These are phyloP conservation scores for Aspergillus ochraceus DNA, from an alignment of 2,329 filamentous ascomycete species.

Conservation along the genomic window DNA sequence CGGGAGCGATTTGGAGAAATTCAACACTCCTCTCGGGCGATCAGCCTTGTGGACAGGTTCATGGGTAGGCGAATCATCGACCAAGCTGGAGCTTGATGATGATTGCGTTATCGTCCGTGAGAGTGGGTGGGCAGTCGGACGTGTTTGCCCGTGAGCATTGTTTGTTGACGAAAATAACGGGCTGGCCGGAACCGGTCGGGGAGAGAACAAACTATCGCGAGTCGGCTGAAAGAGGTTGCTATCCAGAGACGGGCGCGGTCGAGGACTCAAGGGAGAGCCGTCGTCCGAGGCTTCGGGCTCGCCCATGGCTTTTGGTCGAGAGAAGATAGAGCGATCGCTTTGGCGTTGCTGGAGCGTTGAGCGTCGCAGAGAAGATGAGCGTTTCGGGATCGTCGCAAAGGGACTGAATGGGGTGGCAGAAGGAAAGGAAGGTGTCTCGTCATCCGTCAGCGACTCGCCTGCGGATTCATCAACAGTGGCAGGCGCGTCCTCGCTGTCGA, in stretches of 20 bases:
- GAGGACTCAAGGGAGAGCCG: slow-evolving; percentile 55
- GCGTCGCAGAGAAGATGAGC: slow-evolving; percentile 76
- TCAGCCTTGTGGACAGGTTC: slow-evolving; percentile 58
- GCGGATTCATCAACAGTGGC: slow-evolving; percentile 28
- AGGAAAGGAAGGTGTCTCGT: slow-evolving; percentile 27
- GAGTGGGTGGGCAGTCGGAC: slow-evolving; percentile 68
- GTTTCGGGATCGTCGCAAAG: slow-evolving; percentile 61
- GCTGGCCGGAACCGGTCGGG: slow-evolving; percentile 57
- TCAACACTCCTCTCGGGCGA: slow-evolving; percentile 51
- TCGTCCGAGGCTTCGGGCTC: slow-evolving; percentile 57
- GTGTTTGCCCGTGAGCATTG: slow-evolving; percentile 37
- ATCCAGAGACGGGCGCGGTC: slow-evolving; percentile 76
- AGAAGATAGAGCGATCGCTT: slow-evolving; percentile 62
- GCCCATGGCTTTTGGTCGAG: slow-evolving; percentile 34
- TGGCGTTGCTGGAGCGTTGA: slow-evolving; percentile 86
- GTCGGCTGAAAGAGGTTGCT: slow-evolving; percentile 65
- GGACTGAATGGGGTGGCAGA: slow-evolving; percentile 45
- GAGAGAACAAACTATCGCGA: slow-evolving; percentile 66
- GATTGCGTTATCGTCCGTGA: slow-evolving; percentile 86
- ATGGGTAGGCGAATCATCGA: slow-evolving; percentile 70
- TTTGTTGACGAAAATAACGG: slow-evolving; percentile 37
- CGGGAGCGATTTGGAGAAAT: slow-evolving; percentile 76
- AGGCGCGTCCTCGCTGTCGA: slow-evolving; percentile 54
- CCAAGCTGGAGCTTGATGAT: slow-evolving; percentile 75
- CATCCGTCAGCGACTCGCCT: slow-evolving; percentile 28